Conservation (phyloP, 495 filamentous ascomycete genomes). For the Aspergillus wentii region DNA sequence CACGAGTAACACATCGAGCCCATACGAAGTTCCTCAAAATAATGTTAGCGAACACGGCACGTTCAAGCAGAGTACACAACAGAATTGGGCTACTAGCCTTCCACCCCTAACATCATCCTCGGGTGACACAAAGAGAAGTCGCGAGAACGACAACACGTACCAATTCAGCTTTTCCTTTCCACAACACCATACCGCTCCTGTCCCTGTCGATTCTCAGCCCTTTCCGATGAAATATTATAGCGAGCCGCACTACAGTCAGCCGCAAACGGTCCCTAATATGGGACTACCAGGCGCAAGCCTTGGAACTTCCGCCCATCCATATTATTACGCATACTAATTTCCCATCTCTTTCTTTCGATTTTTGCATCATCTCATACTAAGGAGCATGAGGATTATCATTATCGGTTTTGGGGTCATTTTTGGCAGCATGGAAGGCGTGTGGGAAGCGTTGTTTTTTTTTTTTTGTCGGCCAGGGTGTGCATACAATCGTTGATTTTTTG, state of each 20-base stretch:
- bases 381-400: too few relatives aligned
- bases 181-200: slow-evolving; percentile 9
- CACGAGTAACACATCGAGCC: slow-evolving; percentile 2
- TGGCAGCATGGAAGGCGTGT: too few relatives aligned
- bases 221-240: slow-evolving; percentile 19
- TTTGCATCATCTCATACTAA: too few relatives aligned
- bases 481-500: too few relatives aligned
- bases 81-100: slow-evolving; percentile 2
- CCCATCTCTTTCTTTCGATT: not conserved
- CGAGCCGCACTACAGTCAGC: slow-evolving; percentile 8
- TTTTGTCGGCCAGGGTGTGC: too few relatives aligned
- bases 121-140: slow-evolving; percentile 14
- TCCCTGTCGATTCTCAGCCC: slow-evolving; percentile 11
- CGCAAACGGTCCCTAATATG: slow-evolving; percentile 6
- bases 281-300: slow-evolving; percentile 11
- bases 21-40: slow-evolving; percentile 8
- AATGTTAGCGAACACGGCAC: too few relatives aligned
- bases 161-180: slow-evolving; percentile 13
- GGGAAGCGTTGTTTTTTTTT: too few relatives aligned
- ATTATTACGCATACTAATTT: slow-evolving; percentile 26
- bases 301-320: slow-evolving; percentile 20
- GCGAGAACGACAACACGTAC: slow-evolving; percentile 12
- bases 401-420: too few relatives aligned
- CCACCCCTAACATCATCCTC: slow-evolving; percentile 8
- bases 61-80: too few relatives aligned